Evolutionary conservation across 306 rosid species (phyloP).

Genomic region (Vigna reflexopilosa): DNA sequence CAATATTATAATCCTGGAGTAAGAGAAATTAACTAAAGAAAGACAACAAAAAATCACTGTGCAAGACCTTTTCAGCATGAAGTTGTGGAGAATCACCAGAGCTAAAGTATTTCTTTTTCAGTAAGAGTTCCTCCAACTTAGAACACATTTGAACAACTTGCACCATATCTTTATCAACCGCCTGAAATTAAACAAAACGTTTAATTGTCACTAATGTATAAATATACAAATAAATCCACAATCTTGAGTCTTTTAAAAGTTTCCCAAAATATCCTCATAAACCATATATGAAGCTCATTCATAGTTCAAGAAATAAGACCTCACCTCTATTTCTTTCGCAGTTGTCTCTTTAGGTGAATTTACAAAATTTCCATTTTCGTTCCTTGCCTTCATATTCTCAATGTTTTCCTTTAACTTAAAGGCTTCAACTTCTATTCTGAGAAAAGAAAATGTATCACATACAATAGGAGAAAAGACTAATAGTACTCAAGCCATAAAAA

Average conservation of each 20-base stretch:
- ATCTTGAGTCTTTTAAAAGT: slow-evolving; percentile 28
- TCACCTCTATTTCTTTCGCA: slow-evolving; percentile 56
- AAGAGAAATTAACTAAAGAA: slow-evolving; percentile 30
- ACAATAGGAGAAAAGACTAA: slow-evolving; percentile 37
- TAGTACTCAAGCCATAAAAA: slow-evolving; percentile 8
- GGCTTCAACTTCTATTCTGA: slow-evolving; percentile 91
- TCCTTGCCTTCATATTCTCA: slow-evolving; percentile 54
- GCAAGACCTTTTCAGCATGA: slow-evolving; percentile 80
- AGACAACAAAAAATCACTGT: slow-evolving; percentile 39
- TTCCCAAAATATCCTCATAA: slow-evolving; percentile 11
- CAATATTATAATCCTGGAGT: slow-evolving; percentile 23
- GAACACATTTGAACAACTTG: slow-evolving; percentile 59
- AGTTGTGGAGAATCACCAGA: slow-evolving; percentile 66
- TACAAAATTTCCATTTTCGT: slow-evolving; percentile 42
- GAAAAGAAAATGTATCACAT: slow-evolving; percentile 51
- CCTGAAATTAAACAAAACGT: slow-evolving; percentile 58
- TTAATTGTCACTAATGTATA: background rate
- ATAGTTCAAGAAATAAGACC: slow-evolving; percentile 17
- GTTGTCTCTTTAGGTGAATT: slow-evolving; percentile 46
- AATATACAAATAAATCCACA: background rate
- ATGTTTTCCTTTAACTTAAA: slow-evolving; percentile 66
- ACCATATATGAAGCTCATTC: slow-evolving; percentile 20
- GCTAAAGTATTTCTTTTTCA: slow-evolving; percentile 69
- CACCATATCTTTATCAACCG: slow-evolving; percentile 58
- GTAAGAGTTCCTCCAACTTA: slow-evolving; percentile 74